These are phyloP conservation scores for Rhodotorula babjevae DNA, from an alignment of 768 basidiomycete genomes.

Conservation along the genomic window DNA sequence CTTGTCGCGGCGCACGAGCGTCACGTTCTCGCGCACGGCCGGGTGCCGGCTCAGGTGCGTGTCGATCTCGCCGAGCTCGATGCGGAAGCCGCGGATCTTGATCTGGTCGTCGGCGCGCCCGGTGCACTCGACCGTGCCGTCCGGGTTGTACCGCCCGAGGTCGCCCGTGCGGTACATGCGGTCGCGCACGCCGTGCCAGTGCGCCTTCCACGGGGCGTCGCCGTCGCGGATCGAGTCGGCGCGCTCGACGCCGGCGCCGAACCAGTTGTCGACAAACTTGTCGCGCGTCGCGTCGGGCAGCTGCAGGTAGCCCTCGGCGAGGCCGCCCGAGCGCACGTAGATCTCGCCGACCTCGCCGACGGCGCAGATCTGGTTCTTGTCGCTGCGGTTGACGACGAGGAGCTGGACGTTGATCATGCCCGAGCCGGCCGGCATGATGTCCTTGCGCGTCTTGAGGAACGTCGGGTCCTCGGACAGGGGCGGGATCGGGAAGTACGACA, in stretches of 20 bases:
- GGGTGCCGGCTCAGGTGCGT: conserved; percentile 90
- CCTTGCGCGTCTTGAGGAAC: conserved; percentile 89
- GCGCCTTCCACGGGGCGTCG: conserved; percentile 64
- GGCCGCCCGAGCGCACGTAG: conserved; percentile 90
- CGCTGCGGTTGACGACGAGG: conserved; percentile 84
- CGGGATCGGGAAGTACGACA: conserved; percentile 92
- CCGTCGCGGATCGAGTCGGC: conserved; percentile 66
- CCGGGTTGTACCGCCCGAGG: conserved; percentile 85
- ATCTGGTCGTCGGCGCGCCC: conserved; percentile 98
- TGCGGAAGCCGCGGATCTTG: conserved; percentile 98
- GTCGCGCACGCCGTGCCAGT: conserved; percentile 94
- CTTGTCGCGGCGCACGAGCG: conserved; percentile 91
- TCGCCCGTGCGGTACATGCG: conserved; percentile 98
- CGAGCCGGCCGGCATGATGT: conserved; percentile 93
- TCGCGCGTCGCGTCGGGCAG: conserved; percentile 65
- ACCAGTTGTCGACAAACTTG: conserved; percentile 97
- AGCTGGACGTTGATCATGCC: conserved; percentile 98
- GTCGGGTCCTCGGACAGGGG: conserved; percentile 75
- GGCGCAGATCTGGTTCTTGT: conserved; percentile 77
- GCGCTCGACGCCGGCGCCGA: conserved; percentile 55
- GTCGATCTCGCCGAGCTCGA: conserved; percentile 97
- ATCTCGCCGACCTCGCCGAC: conserved; percentile 98
- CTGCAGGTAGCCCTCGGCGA: conserved; percentile 93
- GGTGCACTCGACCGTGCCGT: conserved; percentile 91
- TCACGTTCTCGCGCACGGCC: conserved; percentile 93